A percentile compares a stretch with the other conserved stretches of the same genome.
Evolutionary conservation across 169 alveolate species (phyloP).

Genomic region (Cryptosporidium parvum): DNA sequence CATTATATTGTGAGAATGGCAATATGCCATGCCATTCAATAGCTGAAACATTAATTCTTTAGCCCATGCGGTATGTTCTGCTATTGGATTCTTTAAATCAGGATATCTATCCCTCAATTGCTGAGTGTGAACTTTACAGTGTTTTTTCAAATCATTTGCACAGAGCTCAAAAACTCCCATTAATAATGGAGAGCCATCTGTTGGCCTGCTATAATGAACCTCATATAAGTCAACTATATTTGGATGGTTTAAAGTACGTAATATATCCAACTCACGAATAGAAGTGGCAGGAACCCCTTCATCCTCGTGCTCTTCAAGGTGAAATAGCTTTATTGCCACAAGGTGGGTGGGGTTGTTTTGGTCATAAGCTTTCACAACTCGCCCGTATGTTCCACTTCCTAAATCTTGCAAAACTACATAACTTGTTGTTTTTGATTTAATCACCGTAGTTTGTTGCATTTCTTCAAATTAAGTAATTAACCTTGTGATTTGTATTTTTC

Average conservation of each 20-base stretch:
- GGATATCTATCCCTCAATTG: constrained; percentile 64
- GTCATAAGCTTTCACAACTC: constrained; percentile 82
- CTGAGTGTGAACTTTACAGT: constrained; percentile 57
- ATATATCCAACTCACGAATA: constrained; percentile 84
- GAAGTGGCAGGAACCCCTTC: constrained; percentile 92
- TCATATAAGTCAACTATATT: constrained; percentile 78
- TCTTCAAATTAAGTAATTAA: neutral
- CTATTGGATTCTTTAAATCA: constrained; percentile 68
- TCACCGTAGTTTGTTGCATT: constrained; percentile 63
- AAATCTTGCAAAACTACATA: constrained; percentile 75
- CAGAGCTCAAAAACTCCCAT: constrained; percentile 74
- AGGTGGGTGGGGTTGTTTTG: constrained; percentile 76
- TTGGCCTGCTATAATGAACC: constrained; percentile 71
- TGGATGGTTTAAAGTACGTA: constrained; percentile 82
- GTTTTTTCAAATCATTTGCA: constrained; percentile 69
- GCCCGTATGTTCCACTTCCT: constrained; percentile 88
- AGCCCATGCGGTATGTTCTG: constrained; percentile 66
- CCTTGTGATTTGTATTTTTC: neutral
- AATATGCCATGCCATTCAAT: constrained; percentile 82
- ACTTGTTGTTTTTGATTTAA: constrained; percentile 68
- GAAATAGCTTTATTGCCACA: constrained; percentile 86
- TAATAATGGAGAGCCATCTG: constrained; percentile 63
- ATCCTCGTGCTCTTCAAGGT: constrained; percentile 81
- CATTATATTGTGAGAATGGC: constrained; percentile 87
- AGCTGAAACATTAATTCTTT: constrained; percentile 82